Evolutionary conservation across 1,284 basidiomycete genomes (phyloP), one percentile per base, ranked within the genome.

Genomic region (Amylostereum chailletii): DNA sequence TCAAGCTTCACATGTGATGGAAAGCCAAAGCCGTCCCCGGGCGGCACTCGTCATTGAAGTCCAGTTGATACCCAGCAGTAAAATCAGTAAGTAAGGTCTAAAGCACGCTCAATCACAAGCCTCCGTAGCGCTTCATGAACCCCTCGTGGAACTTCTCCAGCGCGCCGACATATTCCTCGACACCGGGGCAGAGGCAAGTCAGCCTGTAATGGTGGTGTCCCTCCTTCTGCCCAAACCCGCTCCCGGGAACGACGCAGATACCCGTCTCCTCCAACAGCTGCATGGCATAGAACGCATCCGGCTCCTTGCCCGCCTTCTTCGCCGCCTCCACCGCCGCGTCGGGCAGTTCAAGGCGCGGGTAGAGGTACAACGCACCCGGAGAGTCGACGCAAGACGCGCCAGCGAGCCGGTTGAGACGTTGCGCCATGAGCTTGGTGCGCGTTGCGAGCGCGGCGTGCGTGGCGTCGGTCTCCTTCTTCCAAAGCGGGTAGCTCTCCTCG

Each of bases 241-340:
- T 85, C 0, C 94, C 94, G 5, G 92, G 89, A 1, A 96, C 88
- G 27, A 91, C 90, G 60, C 93, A 96, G 58, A 96, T 95, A 33
- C 94, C 94, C 0, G 93, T 95, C 56, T 81, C 79, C 55, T 95
- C 89, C 46, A 97, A 72, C 49, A 97, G 64, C 56, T 78, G 79
- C 48, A 94, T 71, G 33, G 90, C 80, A 62, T 97, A 97, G 62
- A 94, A 86, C 48, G 84, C 85, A 65, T 97, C 94, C 3, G 93
- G 86, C 55, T 77, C 77, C 70, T 90, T 90, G 2, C 86, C 87
- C 2, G 71, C 74, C 59, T 75, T 68, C 59, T 75, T 67, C 43
- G 94, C 94, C 9, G 80, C 87, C 46, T 81, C 76, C 49, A 86
- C 67, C 2, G 91, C 94, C 57, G 76, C 79, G 27, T 75, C 60